Conservation (phyloP, 2,329 filamentous ascomycete genomes). For the Pseudocercospora vitis region DNA sequence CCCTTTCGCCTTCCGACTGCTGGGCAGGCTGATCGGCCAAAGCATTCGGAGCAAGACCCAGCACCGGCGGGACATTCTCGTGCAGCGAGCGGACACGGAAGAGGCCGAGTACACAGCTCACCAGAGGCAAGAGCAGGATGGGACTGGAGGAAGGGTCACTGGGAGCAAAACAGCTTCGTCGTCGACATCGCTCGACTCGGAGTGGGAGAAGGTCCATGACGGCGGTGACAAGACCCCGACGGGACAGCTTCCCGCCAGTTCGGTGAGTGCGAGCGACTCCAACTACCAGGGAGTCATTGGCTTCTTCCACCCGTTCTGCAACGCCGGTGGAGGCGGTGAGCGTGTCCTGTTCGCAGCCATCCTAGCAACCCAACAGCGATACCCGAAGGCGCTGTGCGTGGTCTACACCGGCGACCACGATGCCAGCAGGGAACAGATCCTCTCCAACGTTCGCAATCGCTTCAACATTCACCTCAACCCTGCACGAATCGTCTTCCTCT, state of each 20-base stretch:
- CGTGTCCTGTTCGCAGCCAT: constrained; percentile 95
- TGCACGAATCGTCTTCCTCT: constrained; percentile 82
- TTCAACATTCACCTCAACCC: constrained; percentile 91
- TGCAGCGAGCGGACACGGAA: constrained; percentile 32
- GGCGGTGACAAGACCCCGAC: constrained; percentile 47
- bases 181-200: constrained; percentile 55
- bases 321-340: constrained; percentile 93
- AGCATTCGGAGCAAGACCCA: constrained; percentile 34
- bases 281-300: constrained; percentile 84
- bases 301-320: constrained; percentile 98
- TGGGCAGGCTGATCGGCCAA: constrained; percentile 31
- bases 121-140: background rate
- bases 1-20: constrained; percentile 28
- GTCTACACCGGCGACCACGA: constrained; percentile 97
- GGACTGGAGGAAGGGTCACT: background rate
- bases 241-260: constrained; percentile 35
- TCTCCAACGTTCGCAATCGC: constrained; percentile 64
- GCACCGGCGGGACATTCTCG: constrained; percentile 35
- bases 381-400: constrained; percentile 83
- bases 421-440: constrained; percentile 74
- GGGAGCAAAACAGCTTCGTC: constrained; percentile 24
- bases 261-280: constrained; percentile 41
- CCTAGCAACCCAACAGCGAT: constrained; percentile 81
- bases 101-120: constrained; percentile 24
- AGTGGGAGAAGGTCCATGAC: constrained; percentile 67